A percentile compares a stretch with the other conserved stretches of the same genome.
phyloP scores from a whole-genome alignment of 1,139 yeast genomes.

The Suhomyces bribrorum region DNA sequence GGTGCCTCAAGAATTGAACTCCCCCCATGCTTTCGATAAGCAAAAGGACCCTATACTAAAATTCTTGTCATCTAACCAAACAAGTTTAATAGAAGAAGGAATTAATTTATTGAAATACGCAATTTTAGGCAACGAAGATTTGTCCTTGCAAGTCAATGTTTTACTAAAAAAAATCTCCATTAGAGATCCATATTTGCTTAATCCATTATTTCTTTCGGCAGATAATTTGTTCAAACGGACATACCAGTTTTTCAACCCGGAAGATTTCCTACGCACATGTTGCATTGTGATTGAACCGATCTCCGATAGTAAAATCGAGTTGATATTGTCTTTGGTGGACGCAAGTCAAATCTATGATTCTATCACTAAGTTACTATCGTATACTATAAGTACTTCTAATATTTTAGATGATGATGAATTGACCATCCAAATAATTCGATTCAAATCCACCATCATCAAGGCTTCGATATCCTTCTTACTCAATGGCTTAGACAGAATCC shows the following conservation, averaged over 20 bases:
- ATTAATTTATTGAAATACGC: slow-evolving; percentile 41
- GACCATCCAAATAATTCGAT: slow-evolving; percentile 39
- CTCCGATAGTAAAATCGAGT: slow-evolving; percentile 24
- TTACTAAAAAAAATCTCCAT: slow-evolving; percentile 31
- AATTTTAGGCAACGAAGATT: slow-evolving; percentile 38
- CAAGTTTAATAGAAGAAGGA: slow-evolving; percentile 35
- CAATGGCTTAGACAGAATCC: slow-evolving; percentile 30
- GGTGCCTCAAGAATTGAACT: background rate
- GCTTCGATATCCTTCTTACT: slow-evolving; percentile 32
- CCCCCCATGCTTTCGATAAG: slow-evolving; percentile 20
- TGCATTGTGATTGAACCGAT: slow-evolving; percentile 31
- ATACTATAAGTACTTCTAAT: slow-evolving; percentile 34
- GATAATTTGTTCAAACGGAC: slow-evolving; percentile 29
- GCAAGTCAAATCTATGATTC: slow-evolving; percentile 34
- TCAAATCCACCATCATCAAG: slow-evolving; percentile 31
- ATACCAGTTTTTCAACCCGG: slow-evolving; percentile 28
- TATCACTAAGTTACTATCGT: slow-evolving; percentile 28
- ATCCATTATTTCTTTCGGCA: slow-evolving; percentile 31
- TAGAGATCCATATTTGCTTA: slow-evolving; percentile 29
- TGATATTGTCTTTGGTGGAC: slow-evolving; percentile 27
- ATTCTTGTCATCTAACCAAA: slow-evolving; percentile 35
- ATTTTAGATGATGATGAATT: slow-evolving; percentile 34
- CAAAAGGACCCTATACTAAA: slow-evolving; percentile 38
- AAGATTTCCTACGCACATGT: slow-evolving; percentile 39
- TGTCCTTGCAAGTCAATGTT: slow-evolving; percentile 26